phyloP scores from a whole-genome alignment of 139 green algal genomes.

The Eudorina sp. region DNA sequence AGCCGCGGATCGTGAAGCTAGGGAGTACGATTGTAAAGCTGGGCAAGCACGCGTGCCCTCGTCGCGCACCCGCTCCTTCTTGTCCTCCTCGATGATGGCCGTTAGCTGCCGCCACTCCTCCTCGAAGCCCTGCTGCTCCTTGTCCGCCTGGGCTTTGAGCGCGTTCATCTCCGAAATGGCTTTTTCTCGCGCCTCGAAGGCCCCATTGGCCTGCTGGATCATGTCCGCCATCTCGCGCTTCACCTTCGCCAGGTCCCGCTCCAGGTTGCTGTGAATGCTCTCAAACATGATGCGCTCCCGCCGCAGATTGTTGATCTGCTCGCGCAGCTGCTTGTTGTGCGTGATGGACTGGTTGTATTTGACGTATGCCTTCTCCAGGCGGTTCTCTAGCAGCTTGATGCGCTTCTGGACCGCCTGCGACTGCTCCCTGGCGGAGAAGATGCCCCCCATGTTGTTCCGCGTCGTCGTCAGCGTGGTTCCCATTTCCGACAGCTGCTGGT shows the following conservation, averaged over 20 bases:
- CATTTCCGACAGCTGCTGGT: slow-evolving; percentile 59
- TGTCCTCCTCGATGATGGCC: slow-evolving; percentile 88
- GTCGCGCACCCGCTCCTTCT: slow-evolving; percentile 66
- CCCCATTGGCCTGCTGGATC: slow-evolving; percentile 75
- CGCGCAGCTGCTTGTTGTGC: slow-evolving; percentile 84
- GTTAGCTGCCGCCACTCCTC: slow-evolving; percentile 90
- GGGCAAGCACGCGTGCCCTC: too few species aligned
- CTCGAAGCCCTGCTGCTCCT: slow-evolving; percentile 88
- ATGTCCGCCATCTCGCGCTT: slow-evolving; percentile 88
- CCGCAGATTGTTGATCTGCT: slow-evolving; percentile 88
- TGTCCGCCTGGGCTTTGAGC: slow-evolving; percentile 85
- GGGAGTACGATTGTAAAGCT: too few species aligned
- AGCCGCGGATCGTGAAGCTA: too few species aligned
- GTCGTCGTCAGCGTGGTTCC: slow-evolving; percentile 58
- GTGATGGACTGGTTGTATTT: slow-evolving; percentile 86
- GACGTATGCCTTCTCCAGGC: slow-evolving; percentile 84
- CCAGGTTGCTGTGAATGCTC: slow-evolving; percentile 86
- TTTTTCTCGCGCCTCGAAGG: slow-evolving; percentile 79
- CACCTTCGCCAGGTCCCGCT: slow-evolving; percentile 77
- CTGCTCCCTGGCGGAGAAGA: slow-evolving; percentile 81
- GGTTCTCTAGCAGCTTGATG: slow-evolving; percentile 89
- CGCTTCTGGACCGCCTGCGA: slow-evolving; percentile 72
- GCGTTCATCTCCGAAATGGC: slow-evolving; percentile 81
- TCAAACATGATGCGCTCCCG: slow-evolving; percentile 92
- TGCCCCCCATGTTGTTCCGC: slow-evolving; percentile 83